Percentiles rank a stretch among this genome's conserved stretches.
phyloP scores from a whole-genome alignment of 2,329 filamentous ascomycete species.

The Fusarium papillatum region DNA sequence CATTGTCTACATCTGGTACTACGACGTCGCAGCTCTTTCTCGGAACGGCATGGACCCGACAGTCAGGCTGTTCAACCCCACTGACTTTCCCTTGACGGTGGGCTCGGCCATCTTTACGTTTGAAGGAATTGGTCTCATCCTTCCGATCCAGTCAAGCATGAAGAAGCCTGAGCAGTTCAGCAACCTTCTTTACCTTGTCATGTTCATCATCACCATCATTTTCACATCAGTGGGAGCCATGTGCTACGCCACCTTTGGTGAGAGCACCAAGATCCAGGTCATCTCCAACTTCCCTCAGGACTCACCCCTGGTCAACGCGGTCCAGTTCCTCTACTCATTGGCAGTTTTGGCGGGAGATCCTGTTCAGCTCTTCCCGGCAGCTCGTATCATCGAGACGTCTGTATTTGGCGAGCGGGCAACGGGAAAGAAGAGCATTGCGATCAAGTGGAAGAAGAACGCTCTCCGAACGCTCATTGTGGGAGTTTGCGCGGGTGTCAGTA shows the following conservation, averaged over 20 bases:
- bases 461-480: conserved; percentile 71
- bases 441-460: conserved; percentile 84
- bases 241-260: conserved; percentile 81
- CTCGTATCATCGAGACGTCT: conserved; percentile 78
- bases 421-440: conserved; percentile 73
- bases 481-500: conserved; percentile 71
- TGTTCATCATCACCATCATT: conserved; percentile 80
- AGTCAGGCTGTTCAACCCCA: conserved; percentile 79
- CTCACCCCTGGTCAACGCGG: conserved; percentile 79
- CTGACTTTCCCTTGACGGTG: conserved; percentile 77
- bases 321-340: conserved; percentile 81
- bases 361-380: conserved; percentile 81
- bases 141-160: conserved; percentile 85
- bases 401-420: conserved; percentile 75
- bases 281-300: conserved; percentile 82
- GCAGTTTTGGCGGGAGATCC: conserved; percentile 81
- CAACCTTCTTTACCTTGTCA: conserved; percentile 75
- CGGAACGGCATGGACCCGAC: conserved; percentile 68
- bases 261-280: conserved; percentile 77
- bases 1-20: conserved; percentile 80
- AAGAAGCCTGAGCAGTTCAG: conserved; percentile 77
- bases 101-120: conserved; percentile 84
- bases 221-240: conserved; percentile 81
- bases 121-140: conserved; percentile 82
- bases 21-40: conserved; percentile 71